Evolutionary conservation across 768 basidiomycete species (phyloP).

Genomic region (Hygrophoropsis aurantiaca): DNA sequence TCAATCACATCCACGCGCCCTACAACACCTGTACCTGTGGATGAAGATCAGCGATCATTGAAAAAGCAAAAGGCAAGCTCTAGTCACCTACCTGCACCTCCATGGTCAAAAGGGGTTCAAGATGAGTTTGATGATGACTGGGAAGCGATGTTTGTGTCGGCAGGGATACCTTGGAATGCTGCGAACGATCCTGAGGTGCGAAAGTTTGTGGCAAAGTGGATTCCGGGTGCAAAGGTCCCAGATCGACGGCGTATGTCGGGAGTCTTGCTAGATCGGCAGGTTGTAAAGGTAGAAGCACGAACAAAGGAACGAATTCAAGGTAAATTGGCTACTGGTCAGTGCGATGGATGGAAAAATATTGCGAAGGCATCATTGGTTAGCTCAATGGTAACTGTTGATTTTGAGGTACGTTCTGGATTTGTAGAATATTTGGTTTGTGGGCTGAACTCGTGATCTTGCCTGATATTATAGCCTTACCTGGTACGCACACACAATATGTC

Average conservation of each 20-base stretch:
- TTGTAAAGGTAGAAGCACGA: slow-evolving; percentile 7
- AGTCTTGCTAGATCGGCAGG: slow-evolving; percentile 13
- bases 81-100: too few species aligned
- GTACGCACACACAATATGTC: slow-evolving; percentile 22
- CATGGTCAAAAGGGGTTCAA: slow-evolving; percentile 2
- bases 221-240: slow-evolving; percentile 15
- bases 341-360: slow-evolving; percentile 33
- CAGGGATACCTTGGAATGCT: slow-evolving; percentile 20
- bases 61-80: too few species aligned
- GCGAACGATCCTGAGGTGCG: slow-evolving; percentile 17
- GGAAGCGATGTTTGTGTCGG: slow-evolving; percentile 14
- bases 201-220: slow-evolving; percentile 22
- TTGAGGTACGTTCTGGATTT: slow-evolving; percentile 12
- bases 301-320: slow-evolving; percentile 13
- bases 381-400: slow-evolving; percentile 24
- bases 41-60: too few species aligned
- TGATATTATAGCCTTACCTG: slow-evolving; percentile 14
- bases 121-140: slow-evolving; percentile 16
- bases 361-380: slow-evolving; percentile 22
- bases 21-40: too few species aligned
- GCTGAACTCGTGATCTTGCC: background rate
- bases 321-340: slow-evolving; percentile 21
- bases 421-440: background rate
- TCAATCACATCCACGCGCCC: too few species aligned
- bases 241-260: slow-evolving; percentile 16